phyloP scores from a whole-genome alignment of 352 stramenopile species.

The Phytophthora lateralis region DNA sequence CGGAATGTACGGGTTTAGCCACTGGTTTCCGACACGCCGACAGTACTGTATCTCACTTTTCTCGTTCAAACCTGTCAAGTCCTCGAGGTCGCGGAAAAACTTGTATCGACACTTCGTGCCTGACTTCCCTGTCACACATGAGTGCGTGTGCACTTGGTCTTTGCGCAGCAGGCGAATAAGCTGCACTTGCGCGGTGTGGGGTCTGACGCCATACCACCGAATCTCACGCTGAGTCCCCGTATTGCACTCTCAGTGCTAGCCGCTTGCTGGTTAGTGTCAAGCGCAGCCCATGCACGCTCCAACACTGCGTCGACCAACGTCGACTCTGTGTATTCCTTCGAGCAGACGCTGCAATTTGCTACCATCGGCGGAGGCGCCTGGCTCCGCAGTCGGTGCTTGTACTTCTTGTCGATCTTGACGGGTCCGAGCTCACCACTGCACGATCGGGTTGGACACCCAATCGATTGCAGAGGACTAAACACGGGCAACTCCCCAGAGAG shows the following conservation, averaged over 20 bases:
- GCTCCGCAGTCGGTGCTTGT: constrained; percentile 10
- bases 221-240: too few species aligned
- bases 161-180: constrained; percentile 19
- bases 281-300: neutral
- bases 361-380: constrained; percentile 5
- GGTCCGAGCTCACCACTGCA: constrained; percentile 12
- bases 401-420: constrained; percentile 21
- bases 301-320: neutral
- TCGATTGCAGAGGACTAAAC: neutral
- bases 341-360: constrained; percentile 5
- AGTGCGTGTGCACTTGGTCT: constrained; percentile 20
- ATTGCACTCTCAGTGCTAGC: too few species aligned
- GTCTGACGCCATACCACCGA: too few species aligned
- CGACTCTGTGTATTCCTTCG: constrained; percentile 8
- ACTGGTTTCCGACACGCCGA: constrained; percentile 30
- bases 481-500: constrained; percentile 1
- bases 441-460: neutral
- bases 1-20: constrained; percentile 28
- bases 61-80: constrained; percentile 4
- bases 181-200: constrained; percentile 5
- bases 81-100: constrained; percentile 24
- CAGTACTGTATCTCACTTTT: constrained; percentile 3
- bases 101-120: constrained; percentile 34
- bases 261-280: too few species aligned
- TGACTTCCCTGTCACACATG: constrained; percentile 21